These are phyloP conservation scores for Auxenochlorella pyrenoidosa DNA, from an alignment of 139 green algal species.

Conservation along the genomic window DNA sequence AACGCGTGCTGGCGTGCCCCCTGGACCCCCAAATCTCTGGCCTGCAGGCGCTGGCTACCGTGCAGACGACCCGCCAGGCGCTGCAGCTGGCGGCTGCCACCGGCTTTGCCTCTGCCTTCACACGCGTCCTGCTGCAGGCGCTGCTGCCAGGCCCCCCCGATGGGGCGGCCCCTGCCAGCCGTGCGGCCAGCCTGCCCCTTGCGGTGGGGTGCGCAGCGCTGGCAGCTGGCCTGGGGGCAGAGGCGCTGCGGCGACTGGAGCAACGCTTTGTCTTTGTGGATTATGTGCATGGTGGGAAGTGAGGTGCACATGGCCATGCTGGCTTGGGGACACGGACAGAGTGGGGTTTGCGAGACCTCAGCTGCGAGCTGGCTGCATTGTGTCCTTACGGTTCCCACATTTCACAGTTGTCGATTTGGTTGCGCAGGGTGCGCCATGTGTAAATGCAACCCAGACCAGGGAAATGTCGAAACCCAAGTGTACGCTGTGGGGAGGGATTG, in stretches of 20 bases:
- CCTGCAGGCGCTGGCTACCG: background rate
- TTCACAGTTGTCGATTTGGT: too few relatives aligned
- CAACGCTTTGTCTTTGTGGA: conserved; percentile 15
- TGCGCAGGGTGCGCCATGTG: too few relatives aligned
- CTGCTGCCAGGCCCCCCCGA: background rate
- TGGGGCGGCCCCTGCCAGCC: background rate
- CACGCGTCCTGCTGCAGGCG: background rate
- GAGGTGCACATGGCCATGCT: too few relatives aligned
- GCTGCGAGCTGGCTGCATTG: too few relatives aligned
- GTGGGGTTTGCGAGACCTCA: too few relatives aligned
- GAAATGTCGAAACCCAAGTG: too few relatives aligned
- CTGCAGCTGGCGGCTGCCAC: background rate
- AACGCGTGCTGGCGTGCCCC: too few relatives aligned
- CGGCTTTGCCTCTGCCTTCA: background rate
- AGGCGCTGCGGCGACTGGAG: conserved; percentile 19
- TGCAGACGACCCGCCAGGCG: background rate
- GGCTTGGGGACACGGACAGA: too few relatives aligned
- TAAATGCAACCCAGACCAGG: too few relatives aligned
- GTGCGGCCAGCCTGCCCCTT: background rate
- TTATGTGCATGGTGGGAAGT: conserved; percentile 7
- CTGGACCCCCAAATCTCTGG: background rate
- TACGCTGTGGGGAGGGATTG: too few relatives aligned
- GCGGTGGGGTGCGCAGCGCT: background rate
- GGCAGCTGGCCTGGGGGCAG: background rate
- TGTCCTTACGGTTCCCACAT: too few relatives aligned